Evolutionary conservation across 768 basidiomycete genomes (phyloP).

Genomic region (Dendrothele bispora): DNA sequence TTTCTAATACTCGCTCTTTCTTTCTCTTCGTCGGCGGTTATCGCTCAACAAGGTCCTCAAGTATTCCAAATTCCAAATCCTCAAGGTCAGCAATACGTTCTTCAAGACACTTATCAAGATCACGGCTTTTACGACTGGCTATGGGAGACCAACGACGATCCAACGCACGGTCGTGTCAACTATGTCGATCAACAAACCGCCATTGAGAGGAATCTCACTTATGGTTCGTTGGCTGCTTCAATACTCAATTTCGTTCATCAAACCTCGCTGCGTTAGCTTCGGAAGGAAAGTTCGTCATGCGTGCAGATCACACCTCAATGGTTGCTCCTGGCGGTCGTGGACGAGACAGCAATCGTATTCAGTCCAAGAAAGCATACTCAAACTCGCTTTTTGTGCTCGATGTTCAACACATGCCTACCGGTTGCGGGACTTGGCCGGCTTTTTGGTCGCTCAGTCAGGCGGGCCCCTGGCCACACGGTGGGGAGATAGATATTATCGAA

Average conservation of each 20-base stretch:
- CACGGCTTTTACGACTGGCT: slow-evolving; percentile 39
- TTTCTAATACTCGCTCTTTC: slow-evolving; percentile 7
- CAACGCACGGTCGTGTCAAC: slow-evolving; percentile 67
- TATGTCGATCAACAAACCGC: slow-evolving; percentile 50
- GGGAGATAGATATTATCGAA: slow-evolving; percentile 64
- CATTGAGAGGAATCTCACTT: slow-evolving; percentile 41
- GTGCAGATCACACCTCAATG: slow-evolving; percentile 43
- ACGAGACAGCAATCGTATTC: slow-evolving; percentile 58
- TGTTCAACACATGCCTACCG: slow-evolving; percentile 58
- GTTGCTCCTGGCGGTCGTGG: slow-evolving; percentile 42
- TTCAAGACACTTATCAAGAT: slow-evolving; percentile 23
- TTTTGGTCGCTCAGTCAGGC: slow-evolving; percentile 55
- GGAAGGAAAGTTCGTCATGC: slow-evolving; percentile 53
- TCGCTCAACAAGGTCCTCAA: no score
- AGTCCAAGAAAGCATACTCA: slow-evolving; percentile 41
- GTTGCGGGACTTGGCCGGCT: slow-evolving; percentile 63
- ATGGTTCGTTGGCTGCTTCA: slow-evolving; percentile 31
- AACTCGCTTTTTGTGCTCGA: slow-evolving; percentile 53
- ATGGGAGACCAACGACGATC: slow-evolving; percentile 54
- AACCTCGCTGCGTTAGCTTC: slow-evolving; percentile 25
- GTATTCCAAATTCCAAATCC: no score
- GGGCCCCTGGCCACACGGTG: slow-evolving; percentile 61
- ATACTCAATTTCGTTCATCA: not conserved
- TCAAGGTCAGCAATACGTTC: slow-evolving; percentile 15
- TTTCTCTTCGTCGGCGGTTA: slow-evolving; percentile 7